A percentile compares a stretch with the other conserved stretches of the same genome.
Evolutionary conservation across 768 basidiomycete species (phyloP).

Genomic region (Boletus huronensis): DNA sequence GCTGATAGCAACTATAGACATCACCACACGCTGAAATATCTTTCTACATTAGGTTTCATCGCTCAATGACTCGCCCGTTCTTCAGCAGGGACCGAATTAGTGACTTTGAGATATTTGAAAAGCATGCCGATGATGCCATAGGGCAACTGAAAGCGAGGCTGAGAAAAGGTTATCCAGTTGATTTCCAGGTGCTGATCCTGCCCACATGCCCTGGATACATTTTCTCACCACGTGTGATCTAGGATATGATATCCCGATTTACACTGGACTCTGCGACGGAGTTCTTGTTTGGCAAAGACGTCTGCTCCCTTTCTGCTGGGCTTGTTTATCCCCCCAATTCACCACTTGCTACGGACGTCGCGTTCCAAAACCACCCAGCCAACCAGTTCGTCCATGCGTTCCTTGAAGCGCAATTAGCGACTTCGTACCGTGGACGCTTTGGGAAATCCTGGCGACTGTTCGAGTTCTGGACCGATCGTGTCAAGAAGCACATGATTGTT

Average conservation of each 20-base stretch:
- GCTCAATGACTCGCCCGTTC: conserved; percentile 59
- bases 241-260: conserved; percentile 55
- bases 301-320: conserved; percentile 44
- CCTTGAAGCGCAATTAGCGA: conserved; percentile 42
- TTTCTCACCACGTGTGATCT: neutral
- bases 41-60: conserved; percentile 44
- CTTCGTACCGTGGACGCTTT: conserved; percentile 37
- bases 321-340: conserved; percentile 45
- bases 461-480: conserved; percentile 51
- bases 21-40: neutral
- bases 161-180: conserved; percentile 46
- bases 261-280: conserved; percentile 58
- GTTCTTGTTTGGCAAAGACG: conserved; percentile 51
- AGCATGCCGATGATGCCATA: conserved; percentile 49
- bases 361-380: conserved; percentile 31
- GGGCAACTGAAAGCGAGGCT: conserved; percentile 40
- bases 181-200: conserved; percentile 45
- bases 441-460: conserved; percentile 48
- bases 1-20: neutral
- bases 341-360: conserved; percentile 5
- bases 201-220: neutral
- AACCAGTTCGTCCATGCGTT: conserved; percentile 48
- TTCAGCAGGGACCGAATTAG: conserved; percentile 52
- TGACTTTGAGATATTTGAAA: conserved; percentile 53
- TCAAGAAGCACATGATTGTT: conserved; percentile 42